Conservation (phyloP, 345 rosid species). For the Aquilaria sinensis region DNA sequence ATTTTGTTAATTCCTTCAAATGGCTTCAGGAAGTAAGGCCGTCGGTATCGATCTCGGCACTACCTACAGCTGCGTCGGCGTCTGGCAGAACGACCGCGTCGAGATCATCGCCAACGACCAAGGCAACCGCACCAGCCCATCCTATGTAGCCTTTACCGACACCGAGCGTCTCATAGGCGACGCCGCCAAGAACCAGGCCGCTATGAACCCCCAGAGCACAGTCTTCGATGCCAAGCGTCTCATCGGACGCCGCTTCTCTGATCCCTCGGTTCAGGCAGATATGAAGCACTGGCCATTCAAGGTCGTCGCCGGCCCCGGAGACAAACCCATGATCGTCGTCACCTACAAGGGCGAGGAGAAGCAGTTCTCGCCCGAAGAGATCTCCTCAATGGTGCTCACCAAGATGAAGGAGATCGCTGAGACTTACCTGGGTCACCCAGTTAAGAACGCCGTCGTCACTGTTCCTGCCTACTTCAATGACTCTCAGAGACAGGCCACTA, state of each 20-base stretch:
- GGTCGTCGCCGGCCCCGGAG: conserved; percentile 32
- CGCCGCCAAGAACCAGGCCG: conserved; percentile 56
- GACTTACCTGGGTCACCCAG: conserved; percentile 18
- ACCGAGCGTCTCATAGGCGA: conserved; percentile 60
- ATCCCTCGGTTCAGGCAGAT: conserved; percentile 35
- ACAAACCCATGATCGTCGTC: conserved; percentile 38
- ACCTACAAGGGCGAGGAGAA: conserved; percentile 32
- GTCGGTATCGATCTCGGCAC: conserved; percentile 39
- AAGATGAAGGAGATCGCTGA: conserved; percentile 36
- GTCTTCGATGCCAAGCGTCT: conserved; percentile 44
- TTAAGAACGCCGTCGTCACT: conserved; percentile 29
- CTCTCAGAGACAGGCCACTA: conserved; percentile 48
- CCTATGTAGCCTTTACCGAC: conserved; percentile 46
- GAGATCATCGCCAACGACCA: conserved; percentile 39
- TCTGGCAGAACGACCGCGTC: conserved; percentile 34
- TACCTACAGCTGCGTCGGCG: conserved; percentile 39
- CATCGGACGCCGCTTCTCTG: conserved; percentile 33
- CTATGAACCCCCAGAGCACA: conserved; percentile 48
- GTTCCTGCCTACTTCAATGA: conserved; percentile 38
- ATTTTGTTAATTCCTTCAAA: too few species aligned
- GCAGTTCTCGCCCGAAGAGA: conserved; percentile 34
- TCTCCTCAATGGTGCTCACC: conserved; percentile 12
- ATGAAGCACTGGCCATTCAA: conserved; percentile 42
- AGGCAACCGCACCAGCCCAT: conserved; percentile 35
- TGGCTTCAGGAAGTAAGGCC: conserved; percentile 31